Percentiles rank a stretch among this genome's conserved stretches.
Conservation (phyloP, 2,329 filamentous ascomycete genomes). For the Zalaria obscura region DNA sequence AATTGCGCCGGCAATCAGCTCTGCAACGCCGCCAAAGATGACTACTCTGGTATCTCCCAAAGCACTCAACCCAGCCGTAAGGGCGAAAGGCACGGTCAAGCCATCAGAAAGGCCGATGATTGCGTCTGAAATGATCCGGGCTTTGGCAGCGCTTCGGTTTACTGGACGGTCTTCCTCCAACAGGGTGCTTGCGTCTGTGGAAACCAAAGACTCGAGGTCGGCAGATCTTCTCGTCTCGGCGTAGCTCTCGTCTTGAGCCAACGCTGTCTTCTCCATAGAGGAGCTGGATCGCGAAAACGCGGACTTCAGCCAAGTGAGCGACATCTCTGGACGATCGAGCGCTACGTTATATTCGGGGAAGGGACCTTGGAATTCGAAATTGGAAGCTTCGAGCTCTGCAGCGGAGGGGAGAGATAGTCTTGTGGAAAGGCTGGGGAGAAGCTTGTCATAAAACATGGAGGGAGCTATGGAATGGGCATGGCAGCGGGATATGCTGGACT, state of each 20-base stretch:
- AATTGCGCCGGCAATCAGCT: slow-evolving; percentile 25
- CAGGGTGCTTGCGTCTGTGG: slow-evolving; percentile 1
- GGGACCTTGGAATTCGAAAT: background rate
- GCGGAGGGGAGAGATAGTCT: background rate
- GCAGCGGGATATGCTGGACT: too few species aligned
- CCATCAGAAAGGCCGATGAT: slow-evolving; percentile 28
- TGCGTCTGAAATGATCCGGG: slow-evolving; percentile 26
- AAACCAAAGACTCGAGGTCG: slow-evolving; percentile 4
- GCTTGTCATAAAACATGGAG: too few species aligned
- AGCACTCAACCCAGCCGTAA: slow-evolving; percentile 26
- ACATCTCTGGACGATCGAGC: background rate
- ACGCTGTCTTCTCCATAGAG: background rate
- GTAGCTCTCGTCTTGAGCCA: background rate
- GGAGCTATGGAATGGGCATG: too few species aligned
- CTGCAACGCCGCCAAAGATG: slow-evolving; percentile 24
- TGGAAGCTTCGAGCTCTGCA: slow-evolving; percentile 1
- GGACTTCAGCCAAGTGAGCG: slow-evolving; percentile 1
- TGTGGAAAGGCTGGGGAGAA: too few species aligned
- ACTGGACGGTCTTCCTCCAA: background rate
- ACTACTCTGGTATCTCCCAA: slow-evolving; percentile 23
- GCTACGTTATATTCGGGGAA: background rate
- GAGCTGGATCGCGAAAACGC: background rate
- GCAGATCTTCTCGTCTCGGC: background rate
- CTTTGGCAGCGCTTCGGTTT: background rate
- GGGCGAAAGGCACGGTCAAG: slow-evolving; percentile 27